Evolutionary conservation across 352 stramenopile species (phyloP), one percentile per base, ranked within the genome.

Genomic region (Phytophthora sp.): DNA sequence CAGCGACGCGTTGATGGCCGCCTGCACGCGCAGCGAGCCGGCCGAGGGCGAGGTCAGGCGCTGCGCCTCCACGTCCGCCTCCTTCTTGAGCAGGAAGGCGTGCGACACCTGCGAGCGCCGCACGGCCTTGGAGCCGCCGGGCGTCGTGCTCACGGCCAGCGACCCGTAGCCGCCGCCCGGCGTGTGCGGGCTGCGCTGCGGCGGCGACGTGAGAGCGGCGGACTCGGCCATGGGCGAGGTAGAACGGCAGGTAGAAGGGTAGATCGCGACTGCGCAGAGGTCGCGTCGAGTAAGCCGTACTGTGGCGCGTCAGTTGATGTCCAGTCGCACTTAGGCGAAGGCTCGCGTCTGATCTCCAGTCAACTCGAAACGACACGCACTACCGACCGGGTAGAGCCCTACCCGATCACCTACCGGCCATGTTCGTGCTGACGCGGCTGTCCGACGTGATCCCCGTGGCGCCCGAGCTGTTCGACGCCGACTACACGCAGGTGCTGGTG

Each of bases 371-470:
- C n/a, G n/a, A n/a, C n/a, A n/a, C n/a, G n/a, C n/a, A n/a, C n/a
- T n/a, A n/a, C n/a, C n/a, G n/a, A n/a, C n/a, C n/a, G n/a, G n/a
- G n/a, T n/a, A n/a, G n/a, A n/a, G n/a, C n/a, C n/a, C n/a, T n/a
- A n/a, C n/a, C n/a, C n/a, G n/a, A n/a, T n/a, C n/a, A n/a, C n/a
- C n/a, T n/a, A n/a, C n/a, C n/a, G n/a, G 38, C 30, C 15, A 95
- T 95, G 87, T 95, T 95, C 50, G 87, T 94, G 50, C 69, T 95
- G 12, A 91, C 84, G 49, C 87, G 87, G 55, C 77, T 95, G 56
- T 92, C 87, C 43, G 87, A 95, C 66, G 84, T 95, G 60, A 94
- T 95, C 43, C 84, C 86, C 11, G 81, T 95, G 68, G 82, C 74
- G 44, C 87, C 87, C 4, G 76, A 88, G 66, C 82, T 94, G 39